Conservation (phyloP, 768 basidiomycete species). For the Leccinum rimulosum region DNA sequence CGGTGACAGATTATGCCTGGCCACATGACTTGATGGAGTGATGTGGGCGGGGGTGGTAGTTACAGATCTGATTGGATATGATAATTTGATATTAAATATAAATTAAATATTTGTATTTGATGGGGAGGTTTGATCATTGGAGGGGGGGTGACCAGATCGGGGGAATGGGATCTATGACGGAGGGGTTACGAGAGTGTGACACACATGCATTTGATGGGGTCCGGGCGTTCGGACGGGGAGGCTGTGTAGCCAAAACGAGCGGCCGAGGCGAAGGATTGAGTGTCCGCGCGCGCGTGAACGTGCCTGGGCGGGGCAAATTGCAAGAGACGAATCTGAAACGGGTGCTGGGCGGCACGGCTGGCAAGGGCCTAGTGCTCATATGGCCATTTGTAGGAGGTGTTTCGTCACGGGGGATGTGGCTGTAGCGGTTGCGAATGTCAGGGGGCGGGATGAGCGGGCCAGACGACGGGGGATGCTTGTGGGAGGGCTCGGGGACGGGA, state of each 20-base stretch:
- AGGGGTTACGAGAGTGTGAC: constrained; percentile 21
- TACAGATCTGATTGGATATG: constrained; percentile 15
- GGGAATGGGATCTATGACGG: constrained; percentile 13
- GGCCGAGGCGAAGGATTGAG: constrained; percentile 17
- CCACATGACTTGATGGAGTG: constrained; percentile 24
- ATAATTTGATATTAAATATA: constrained; percentile 7
- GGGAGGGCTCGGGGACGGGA: constrained; percentile 6
- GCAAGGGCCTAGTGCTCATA: constrained; percentile 16
- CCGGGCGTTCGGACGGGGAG: constrained; percentile 17
- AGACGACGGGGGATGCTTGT: not conserved
- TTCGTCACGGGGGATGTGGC: constrained; percentile 17
- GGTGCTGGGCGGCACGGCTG: constrained; percentile 24
- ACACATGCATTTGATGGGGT: constrained; percentile 13
- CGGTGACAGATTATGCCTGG: constrained; percentile 32
- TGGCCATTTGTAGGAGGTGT: constrained; percentile 21
- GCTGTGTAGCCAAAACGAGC: constrained; percentile 29
- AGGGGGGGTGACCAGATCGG: not conserved
- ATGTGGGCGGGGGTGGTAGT: not conserved
- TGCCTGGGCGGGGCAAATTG: constrained; percentile 28
- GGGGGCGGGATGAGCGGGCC: not conserved
- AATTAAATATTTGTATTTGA: constrained; percentile 5
- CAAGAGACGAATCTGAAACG: constrained; percentile 30
- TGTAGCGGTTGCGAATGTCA: constrained; percentile 23
- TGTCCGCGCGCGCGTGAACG: constrained; percentile 23
- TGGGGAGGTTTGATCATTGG: not conserved